A percentile compares a stretch with the other conserved stretches of the same genome.
Evolutionary conservation across 225 moss, liverwort and hornwort genomes (phyloP).

Genomic region (Polytrichum commune): DNA sequence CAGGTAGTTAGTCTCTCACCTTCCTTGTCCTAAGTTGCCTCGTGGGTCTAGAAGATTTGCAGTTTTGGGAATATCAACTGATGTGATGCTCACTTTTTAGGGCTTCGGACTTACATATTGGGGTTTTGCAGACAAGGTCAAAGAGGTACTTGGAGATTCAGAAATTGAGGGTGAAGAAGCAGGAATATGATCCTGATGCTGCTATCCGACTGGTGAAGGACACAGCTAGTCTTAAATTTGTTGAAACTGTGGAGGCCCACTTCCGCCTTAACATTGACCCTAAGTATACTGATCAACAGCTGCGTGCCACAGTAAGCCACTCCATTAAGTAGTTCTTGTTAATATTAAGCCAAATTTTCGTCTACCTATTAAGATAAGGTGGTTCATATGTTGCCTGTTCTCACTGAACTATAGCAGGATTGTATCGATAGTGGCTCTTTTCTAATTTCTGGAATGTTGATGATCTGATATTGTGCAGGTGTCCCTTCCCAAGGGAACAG

Average conservation of each 20-base stretch:
- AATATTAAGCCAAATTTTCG: background rate
- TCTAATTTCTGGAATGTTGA: background rate
- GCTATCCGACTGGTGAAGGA: constrained; percentile 90
- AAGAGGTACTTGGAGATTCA: constrained; percentile 87
- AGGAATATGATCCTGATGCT: constrained; percentile 85
- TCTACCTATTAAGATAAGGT: background rate
- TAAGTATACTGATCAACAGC: constrained; percentile 95
- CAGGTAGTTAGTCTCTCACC: too few species aligned
- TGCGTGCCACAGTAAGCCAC: constrained; percentile 74
- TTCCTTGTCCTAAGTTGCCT: too few species aligned
- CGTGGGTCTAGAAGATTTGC: background rate
- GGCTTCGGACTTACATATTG: constrained; percentile 2
- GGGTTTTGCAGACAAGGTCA: constrained; percentile 62
- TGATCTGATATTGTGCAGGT: constrained; percentile 45
- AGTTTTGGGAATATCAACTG: background rate
- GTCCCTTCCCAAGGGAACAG: constrained; percentile 93
- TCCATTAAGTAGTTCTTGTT: background rate
- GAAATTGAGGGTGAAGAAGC: constrained; percentile 75
- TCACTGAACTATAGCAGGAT: too few species aligned
- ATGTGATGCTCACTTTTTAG: background rate
- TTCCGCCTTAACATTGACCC: constrained; percentile 96
- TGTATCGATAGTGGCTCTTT: background rate
- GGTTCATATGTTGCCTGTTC: background rate
- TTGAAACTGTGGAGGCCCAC: constrained; percentile 90
- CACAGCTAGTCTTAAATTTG: constrained; percentile 71